Base-by-base conservation (phyloP, 805 yeast genomes). In the Metschnikowia matae region DNA sequence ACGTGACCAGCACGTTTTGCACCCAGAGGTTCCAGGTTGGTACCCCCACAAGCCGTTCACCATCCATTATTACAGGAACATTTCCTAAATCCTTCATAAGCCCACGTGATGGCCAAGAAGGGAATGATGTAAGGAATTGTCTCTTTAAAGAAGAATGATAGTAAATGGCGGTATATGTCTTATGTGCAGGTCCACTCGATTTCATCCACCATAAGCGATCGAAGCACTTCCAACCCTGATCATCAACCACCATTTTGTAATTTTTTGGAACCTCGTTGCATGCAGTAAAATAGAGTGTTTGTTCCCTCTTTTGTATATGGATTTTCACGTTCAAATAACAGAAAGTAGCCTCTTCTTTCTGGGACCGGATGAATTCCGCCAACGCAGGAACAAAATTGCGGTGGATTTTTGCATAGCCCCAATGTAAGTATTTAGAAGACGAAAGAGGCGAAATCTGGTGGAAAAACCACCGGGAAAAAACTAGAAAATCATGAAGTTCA, bases 361-460 rank as follows among this genome's bases (percentile, higher is more conserved):
- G 15, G 14, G 46, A 44, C 3, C 26, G 21, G 7, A 35, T 14
- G 10, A 35, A 44, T 4, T 13, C 23, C 15, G 32, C 40, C 32
- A 44, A 36, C 1, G 13, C 54, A 0, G 75, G 74, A 13, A 71
- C 50, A 8, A 67, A 60, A 5, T 55, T 63, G 23, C 73, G 50
- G 41, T 70, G 69, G 15, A 73, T 40, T 50, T 67, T 71, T 15
- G 77, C 71, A 49, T 69, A 73, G 2, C 65, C 54, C 74, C 74
- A 73, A 53, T 72, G 70, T 51, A 65, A 70, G 42, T 69, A 67
- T 43, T 63, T 64, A 1, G 69, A 58, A 0, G 75, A 58, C 1
- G 75, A 66, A 3, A 65, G 48, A 0, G 68, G 68, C 39, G 57
- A 58, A 4, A 71, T 52, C 3, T 42, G 41, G 17, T 60, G 55